A percentile compares a stretch with the other conserved stretches of the same genome.
These are phyloP conservation scores for Aspergillus transmontanensis DNA, from an alignment of 2,329 filamentous ascomycete genomes.

Conservation along the genomic window DNA sequence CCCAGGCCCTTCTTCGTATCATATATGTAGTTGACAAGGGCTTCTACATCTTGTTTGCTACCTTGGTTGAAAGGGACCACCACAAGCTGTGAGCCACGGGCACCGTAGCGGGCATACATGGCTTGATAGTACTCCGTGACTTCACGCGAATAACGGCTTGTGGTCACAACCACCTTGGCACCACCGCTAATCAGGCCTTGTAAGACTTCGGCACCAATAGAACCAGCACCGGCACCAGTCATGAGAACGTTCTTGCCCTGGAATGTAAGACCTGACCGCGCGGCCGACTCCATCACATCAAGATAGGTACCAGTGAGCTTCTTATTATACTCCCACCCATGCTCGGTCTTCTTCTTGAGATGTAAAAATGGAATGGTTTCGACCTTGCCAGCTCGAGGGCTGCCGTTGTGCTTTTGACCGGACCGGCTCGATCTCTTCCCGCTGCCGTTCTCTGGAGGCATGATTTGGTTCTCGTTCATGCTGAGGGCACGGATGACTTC, in stretches of 20 bases:
- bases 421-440: constrained; percentile 59
- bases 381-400: constrained; percentile 78
- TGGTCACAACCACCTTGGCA: constrained; percentile 95
- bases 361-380: constrained; percentile 98
- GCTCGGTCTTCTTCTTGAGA: constrained; percentile 92
- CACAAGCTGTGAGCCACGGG: constrained; percentile 91
- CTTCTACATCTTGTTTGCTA: constrained; percentile 96
- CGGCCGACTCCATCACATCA: constrained; percentile 86
- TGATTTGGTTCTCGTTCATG: constrained; percentile 98
- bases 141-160: constrained; percentile 91
- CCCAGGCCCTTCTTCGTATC: constrained; percentile 94
- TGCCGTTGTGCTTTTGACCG: constrained; percentile 51
- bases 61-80: constrained; percentile 99
- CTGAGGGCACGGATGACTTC: constrained; percentile 91
- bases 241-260: constrained; percentile 95
- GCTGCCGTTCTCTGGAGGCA: constrained; percentile 77
- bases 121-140: constrained; percentile 99
- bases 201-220: constrained; percentile 94
- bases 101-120: constrained; percentile 94
- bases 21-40: constrained; percentile 93
- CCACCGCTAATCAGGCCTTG: constrained; percentile 95
- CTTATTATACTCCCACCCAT: constrained; percentile 99
- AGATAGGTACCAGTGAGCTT: constrained; percentile 93
- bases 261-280: constrained; percentile 84
- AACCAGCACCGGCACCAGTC: constrained; percentile 97